Evolutionary conservation across 169 alveolate species (phyloP).

Genomic region (Plasmodium fragile): DNA sequence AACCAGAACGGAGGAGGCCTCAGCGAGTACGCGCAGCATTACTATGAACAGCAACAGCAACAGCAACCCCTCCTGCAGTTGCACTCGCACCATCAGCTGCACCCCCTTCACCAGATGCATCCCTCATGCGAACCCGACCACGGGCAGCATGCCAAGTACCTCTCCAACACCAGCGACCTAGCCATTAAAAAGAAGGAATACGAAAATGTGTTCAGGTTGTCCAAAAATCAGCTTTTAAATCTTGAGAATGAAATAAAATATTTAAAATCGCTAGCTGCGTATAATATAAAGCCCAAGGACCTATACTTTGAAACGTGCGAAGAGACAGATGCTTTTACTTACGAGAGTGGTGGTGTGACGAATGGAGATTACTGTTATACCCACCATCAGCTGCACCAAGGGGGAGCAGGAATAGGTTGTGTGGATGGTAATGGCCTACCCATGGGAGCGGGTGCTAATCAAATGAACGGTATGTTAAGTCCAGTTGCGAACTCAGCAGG

Average conservation of each 20-base stretch:
- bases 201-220: slow-evolving; percentile 33
- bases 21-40: neutral
- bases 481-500: too few relatives aligned
- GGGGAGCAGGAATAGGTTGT: neutral
- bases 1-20: neutral
- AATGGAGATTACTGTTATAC: neutral
- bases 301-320: slow-evolving; percentile 55
- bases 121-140: neutral
- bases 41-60: neutral
- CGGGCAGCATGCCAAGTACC: neutral
- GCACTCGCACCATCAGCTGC: neutral
- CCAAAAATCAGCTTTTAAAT: slow-evolving; percentile 40
- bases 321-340: slow-evolving; percentile 1
- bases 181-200: slow-evolving; percentile 24
- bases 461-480: too few relatives aligned
- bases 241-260: slow-evolving; percentile 54
- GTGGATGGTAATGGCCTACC: neutral
- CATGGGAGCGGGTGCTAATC: neutral
- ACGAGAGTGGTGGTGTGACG: neutral
- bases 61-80: neutral
- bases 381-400: neutral
- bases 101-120: neutral
- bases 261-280: slow-evolving; percentile 26
- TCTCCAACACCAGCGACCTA: neutral
- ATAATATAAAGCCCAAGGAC: slow-evolving; percentile 29